These are phyloP conservation scores for Candida morakotiae DNA, from an alignment of 805 yeast genomes.

Conservation along the genomic window DNA sequence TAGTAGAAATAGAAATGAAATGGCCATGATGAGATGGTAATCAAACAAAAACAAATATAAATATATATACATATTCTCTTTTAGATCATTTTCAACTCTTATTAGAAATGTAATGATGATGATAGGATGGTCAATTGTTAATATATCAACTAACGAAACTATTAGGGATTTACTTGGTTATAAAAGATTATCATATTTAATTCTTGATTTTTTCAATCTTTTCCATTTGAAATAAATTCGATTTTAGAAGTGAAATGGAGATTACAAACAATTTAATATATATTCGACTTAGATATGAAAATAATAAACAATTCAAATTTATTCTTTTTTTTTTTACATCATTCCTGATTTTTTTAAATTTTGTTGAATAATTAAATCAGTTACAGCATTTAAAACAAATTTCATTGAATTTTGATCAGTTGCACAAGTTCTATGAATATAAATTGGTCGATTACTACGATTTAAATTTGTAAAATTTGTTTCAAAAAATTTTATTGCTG, in stretches of 20 bases:
- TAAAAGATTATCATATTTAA: too few relatives aligned
- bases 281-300: too few relatives aligned
- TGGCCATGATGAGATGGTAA: slow-evolving; percentile 80
- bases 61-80: too few relatives aligned
- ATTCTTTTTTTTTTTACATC: slow-evolving; percentile 29
- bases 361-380: slow-evolving; percentile 84
- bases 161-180: too few relatives aligned
- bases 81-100: too few relatives aligned
- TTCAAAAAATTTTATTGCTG: slow-evolving; percentile 71
- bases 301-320: background rate
- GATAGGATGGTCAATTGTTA: too few relatives aligned
- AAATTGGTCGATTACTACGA: slow-evolving; percentile 67
- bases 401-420: slow-evolving; percentile 87
- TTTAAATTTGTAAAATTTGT: slow-evolving; percentile 60
- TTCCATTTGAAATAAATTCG: too few relatives aligned
- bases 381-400: slow-evolving; percentile 87
- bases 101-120: too few relatives aligned
- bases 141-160: too few relatives aligned
- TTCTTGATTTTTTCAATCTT: too few relatives aligned
- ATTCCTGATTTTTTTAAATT: slow-evolving; percentile 77
- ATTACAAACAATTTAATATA: too few relatives aligned
- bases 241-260: too few relatives aligned
- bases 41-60: slow-evolving; percentile 3
- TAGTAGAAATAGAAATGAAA: slow-evolving; percentile 82
- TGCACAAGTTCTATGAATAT: slow-evolving; percentile 92